A percentile compares a stretch with the other conserved stretches of the same genome.
phyloP scores from a whole-genome alignment of 768 basidiomycete genomes.

The Boletus tomentosulus region DNA sequence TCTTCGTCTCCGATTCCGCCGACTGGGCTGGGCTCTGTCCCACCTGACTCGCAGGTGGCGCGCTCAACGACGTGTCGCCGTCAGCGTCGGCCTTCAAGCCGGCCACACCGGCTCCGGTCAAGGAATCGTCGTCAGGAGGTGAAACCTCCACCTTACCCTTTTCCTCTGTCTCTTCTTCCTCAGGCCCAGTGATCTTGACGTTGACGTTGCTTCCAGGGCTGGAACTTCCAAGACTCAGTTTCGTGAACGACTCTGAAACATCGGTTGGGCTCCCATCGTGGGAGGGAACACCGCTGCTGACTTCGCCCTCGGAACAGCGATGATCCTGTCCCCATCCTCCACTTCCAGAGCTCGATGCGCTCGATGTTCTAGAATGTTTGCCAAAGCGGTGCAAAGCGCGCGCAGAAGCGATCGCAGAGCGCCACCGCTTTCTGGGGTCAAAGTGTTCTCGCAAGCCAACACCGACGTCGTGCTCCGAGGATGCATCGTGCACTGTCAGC shows the following conservation, averaged over 20 bases:
- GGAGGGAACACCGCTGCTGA: slow-evolving; percentile 33
- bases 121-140: slow-evolving; percentile 16
- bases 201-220: slow-evolving; percentile 39
- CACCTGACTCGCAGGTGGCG: neutral
- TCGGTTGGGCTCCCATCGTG: slow-evolving; percentile 29
- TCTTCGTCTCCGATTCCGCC: slow-evolving; percentile 3
- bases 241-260: slow-evolving; percentile 20
- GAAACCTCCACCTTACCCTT: slow-evolving; percentile 23
- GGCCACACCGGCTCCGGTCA: slow-evolving; percentile 16
- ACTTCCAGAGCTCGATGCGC: slow-evolving; percentile 29
- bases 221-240: slow-evolving; percentile 27
- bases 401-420: slow-evolving; percentile 57
- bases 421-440: slow-evolving; percentile 71
- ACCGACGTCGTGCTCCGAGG: slow-evolving; percentile 70
- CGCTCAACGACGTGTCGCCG: neutral
- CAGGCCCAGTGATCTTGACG: slow-evolving; percentile 36
- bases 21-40: neutral
- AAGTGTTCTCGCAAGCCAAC: slow-evolving; percentile 79
- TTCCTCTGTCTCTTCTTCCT: slow-evolving; percentile 22
- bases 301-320: slow-evolving; percentile 20
- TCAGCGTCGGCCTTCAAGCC: slow-evolving; percentile 11
- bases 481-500: slow-evolving; percentile 64
- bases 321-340: slow-evolving; percentile 37
- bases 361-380: slow-evolving; percentile 24
- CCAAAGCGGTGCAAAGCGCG: slow-evolving; percentile 36